Percentiles rank a stretch among this genome's conserved stretches.
Conservation (phyloP, 2,329 filamentous ascomycete genomes). For the Sclerotinia minor region DNA sequence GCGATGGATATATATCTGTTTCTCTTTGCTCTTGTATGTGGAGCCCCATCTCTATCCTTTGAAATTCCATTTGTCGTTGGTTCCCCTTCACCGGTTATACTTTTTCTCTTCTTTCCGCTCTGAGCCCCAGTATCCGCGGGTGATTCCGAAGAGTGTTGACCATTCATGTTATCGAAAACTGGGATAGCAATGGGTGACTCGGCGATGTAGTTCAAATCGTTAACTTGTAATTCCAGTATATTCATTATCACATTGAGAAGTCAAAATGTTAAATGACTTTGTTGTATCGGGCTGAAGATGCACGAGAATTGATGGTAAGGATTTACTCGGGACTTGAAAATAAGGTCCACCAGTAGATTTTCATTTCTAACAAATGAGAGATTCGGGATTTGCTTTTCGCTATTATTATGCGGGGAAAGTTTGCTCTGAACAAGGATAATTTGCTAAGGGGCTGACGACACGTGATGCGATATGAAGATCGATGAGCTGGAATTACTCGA, state of each 20-base stretch:
- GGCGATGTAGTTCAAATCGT: constrained; percentile 40
- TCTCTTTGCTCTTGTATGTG: constrained; percentile 42
- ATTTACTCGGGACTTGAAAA: background rate
- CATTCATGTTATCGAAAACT: constrained; percentile 34
- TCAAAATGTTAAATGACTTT: background rate
- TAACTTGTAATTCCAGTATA: constrained; percentile 41
- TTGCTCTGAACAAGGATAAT: background rate
- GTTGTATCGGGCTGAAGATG: background rate
- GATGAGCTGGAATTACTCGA: background rate
- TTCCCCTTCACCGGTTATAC: constrained; percentile 30
- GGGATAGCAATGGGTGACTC: constrained; percentile 37
- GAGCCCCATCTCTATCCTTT: constrained; percentile 23
- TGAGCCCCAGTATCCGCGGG: constrained; percentile 36
- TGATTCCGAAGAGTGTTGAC: constrained; percentile 39
- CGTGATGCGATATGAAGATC: no score
- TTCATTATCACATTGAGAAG: constrained; percentile 40
- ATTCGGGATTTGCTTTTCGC: background rate
- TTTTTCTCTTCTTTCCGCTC: constrained; percentile 41
- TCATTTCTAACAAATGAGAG: constrained; percentile 8
- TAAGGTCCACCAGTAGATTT: background rate
- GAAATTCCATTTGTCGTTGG: constrained; percentile 22
- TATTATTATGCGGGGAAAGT: constrained; percentile 4
- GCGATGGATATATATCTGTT: constrained; percentile 44
- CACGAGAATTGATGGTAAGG: background rate
- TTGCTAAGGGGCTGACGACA: background rate